Conservation (phyloP, 352 stramenopile genomes). For the Globisporangium irregulare region DNA sequence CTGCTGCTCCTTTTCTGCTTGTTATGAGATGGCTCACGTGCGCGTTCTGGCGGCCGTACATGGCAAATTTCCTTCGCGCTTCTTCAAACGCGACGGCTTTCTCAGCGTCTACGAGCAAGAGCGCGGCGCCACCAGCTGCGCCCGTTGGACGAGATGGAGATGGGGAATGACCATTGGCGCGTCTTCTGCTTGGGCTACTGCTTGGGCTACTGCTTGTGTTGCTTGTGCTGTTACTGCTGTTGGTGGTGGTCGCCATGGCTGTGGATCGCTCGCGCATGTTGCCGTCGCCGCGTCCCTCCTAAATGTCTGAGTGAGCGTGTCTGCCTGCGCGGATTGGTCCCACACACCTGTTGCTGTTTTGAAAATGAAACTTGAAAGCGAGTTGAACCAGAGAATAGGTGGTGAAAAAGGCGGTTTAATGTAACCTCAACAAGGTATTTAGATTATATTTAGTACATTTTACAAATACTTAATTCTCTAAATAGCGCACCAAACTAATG, state of each 20-base stretch:
- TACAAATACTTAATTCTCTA: neutral
- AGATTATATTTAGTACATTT: neutral
- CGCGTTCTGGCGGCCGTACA: constrained; percentile 45
- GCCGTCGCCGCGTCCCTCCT: neutral
- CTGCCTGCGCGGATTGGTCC: neutral
- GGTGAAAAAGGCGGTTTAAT: too few relatives aligned
- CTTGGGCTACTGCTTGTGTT: neutral
- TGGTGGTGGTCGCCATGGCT: neutral
- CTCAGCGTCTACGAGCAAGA: neutral
- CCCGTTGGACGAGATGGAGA: neutral
- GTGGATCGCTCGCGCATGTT: neutral
- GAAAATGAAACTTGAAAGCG: neutral
- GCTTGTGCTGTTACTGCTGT: neutral
- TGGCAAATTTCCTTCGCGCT: constrained; percentile 40
- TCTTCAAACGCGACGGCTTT: constrained; percentile 17
- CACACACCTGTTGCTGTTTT: neutral
- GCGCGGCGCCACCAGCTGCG: neutral
- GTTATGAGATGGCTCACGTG: constrained; percentile 37
- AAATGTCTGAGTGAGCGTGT: neutral
- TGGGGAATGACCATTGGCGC: neutral
- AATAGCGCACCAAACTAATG: neutral
- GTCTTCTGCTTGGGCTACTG: neutral
- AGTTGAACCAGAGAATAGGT: neutral
- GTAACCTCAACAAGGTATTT: too few relatives aligned
- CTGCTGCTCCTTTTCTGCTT: constrained; percentile 13